Evolutionary conservation across 1,284 basidiomycete genomes (phyloP).

Genomic region (Caloboletus firmus): DNA sequence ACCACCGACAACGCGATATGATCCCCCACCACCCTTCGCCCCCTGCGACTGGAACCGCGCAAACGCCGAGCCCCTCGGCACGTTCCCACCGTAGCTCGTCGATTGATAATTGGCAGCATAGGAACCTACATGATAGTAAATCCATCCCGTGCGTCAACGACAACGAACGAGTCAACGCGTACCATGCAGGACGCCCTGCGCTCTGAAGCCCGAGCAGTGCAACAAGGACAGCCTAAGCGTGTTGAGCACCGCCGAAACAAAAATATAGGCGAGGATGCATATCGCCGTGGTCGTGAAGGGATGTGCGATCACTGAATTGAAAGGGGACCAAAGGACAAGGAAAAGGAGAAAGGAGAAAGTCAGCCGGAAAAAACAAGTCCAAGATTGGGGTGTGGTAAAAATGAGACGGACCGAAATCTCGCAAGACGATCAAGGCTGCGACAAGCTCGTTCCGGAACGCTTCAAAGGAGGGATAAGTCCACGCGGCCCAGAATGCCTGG

Average conservation of each 20-base stretch:
- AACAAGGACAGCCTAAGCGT: neutral
- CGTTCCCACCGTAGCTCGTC: constrained; percentile 23
- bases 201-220: neutral
- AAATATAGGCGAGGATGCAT: constrained; percentile 14
- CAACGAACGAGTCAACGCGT: too few relatives aligned
- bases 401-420: constrained; percentile 19
- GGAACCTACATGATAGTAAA: constrained; percentile 5
- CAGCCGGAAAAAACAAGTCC: too few relatives aligned
- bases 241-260: constrained; percentile 2
- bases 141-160: too few relatives aligned
- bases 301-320: constrained; percentile 6
- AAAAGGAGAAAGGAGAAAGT: too few relatives aligned
- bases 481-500: constrained; percentile 11
- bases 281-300: constrained; percentile 13
- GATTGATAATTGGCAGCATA: constrained; percentile 22
- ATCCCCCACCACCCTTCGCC: constrained; percentile 1
- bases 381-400: neutral
- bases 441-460: constrained; percentile 22
- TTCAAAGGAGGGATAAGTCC: constrained; percentile 31
- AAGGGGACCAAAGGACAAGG: too few relatives aligned
- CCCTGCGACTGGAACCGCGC: constrained; percentile 12
- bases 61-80: constrained; percentile 10
- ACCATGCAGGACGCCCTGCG: constrained; percentile 5
- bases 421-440: constrained; percentile 10
- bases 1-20: neutral